Conservation (phyloP, 192 early-diverging fungal genomes). For the Chytriomyces hyalinus region DNA sequence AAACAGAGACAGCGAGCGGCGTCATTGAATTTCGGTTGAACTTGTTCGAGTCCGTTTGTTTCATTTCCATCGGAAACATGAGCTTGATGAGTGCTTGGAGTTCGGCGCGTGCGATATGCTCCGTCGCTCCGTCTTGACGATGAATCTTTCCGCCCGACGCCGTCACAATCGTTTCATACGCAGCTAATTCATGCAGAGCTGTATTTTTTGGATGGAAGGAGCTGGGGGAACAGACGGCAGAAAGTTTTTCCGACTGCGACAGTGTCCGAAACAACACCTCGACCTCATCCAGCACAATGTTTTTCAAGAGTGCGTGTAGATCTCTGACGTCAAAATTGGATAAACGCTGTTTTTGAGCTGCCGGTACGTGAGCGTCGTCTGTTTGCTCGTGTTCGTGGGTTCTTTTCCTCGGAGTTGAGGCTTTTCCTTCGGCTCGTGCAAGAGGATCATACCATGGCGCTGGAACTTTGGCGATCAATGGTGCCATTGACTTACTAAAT, state of each 20-base stretch:
- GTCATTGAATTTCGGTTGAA: constrained; percentile 5
- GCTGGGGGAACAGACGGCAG: neutral
- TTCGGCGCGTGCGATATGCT: neutral
- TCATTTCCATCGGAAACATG: neutral
- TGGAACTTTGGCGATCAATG: neutral
- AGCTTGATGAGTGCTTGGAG: neutral
- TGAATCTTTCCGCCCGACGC: neutral
- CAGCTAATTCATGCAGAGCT: neutral
- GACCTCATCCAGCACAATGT: neutral
- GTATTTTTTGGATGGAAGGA: neutral
- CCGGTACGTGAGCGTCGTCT: neutral
- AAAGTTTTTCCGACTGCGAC: neutral
- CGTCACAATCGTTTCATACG: neutral
- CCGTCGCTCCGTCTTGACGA: neutral
- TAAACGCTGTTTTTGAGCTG: neutral
- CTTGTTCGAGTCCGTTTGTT: neutral
- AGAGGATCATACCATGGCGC: neutral
- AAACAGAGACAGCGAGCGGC: constrained; percentile 7
- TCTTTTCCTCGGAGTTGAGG: too few relatives aligned
- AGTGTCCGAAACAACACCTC: neutral
- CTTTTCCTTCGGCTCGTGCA: too few relatives aligned
- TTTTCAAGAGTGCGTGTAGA: neutral
- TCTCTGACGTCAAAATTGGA: neutral
- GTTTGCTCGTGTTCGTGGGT: neutral
- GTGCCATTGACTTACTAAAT: neutral